These are phyloP conservation scores for Boletus subcaerulescens DNA, from an alignment of 768 basidiomycete genomes.

Conservation along the genomic window DNA sequence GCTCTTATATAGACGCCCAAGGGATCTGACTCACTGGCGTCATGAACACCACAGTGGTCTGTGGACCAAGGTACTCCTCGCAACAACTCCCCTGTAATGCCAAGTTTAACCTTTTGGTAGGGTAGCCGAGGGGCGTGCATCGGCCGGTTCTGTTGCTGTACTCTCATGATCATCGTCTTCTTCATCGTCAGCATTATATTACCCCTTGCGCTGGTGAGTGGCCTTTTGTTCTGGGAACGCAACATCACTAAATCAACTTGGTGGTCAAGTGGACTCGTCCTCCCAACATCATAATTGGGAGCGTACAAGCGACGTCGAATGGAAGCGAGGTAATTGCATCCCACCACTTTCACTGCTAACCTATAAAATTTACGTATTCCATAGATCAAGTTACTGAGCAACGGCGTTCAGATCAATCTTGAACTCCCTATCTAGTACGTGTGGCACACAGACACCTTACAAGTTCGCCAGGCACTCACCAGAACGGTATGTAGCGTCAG, in stretches of 20 bases:
- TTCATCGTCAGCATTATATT: conserved; percentile 64
- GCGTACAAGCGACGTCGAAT: conserved; percentile 37
- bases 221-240: neutral
- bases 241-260: conserved; percentile 1
- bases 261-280: conserved; percentile 68
- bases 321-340: conserved; percentile 44
- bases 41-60: conserved; percentile 57
- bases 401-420: conserved; percentile 56
- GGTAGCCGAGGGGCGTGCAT: conserved; percentile 59
- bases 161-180: conserved; percentile 62
- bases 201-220: conserved; percentile 61
- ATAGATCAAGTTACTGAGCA: conserved; percentile 37
- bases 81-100: neutral
- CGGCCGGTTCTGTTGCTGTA: conserved; percentile 75
- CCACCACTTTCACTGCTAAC: neutral
- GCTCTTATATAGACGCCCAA: conserved; percentile 12
- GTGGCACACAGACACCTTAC: neutral
- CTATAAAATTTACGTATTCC: conserved; percentile 19
- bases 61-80: conserved; percentile 58
- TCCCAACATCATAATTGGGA: conserved; percentile 60
- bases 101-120: conserved; percentile 30
- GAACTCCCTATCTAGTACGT: conserved; percentile 66
- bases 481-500: conserved; percentile 47
- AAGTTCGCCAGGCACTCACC: conserved; percentile 3
- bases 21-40: conserved; percentile 49